Evolutionary conservation across 1,284 basidiomycete species (phyloP).

Genomic region (Taiwanofungus camphoratus): DNA sequence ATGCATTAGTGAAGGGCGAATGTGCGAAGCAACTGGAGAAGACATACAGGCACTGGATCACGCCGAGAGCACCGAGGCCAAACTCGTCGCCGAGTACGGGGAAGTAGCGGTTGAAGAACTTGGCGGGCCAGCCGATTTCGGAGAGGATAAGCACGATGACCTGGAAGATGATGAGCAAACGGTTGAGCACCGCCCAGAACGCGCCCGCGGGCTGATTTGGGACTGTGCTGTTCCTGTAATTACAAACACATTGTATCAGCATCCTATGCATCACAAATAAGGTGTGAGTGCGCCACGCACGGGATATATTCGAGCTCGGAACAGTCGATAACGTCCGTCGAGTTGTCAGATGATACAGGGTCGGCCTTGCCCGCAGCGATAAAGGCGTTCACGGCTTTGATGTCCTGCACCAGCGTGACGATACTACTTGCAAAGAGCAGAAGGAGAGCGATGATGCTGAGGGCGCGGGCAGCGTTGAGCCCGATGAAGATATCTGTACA

Average conservation of each 20-base stretch:
- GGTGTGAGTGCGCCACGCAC: slow-evolving; percentile 15
- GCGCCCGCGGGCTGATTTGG: slow-evolving; percentile 82
- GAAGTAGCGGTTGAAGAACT: slow-evolving; percentile 74
- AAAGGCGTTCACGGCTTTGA: slow-evolving; percentile 71
- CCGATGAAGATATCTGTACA: slow-evolving; percentile 61
- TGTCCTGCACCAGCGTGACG: slow-evolving; percentile 72
- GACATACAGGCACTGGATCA: slow-evolving; percentile 73
- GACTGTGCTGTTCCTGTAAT: slow-evolving; percentile 62
- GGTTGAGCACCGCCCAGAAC: slow-evolving; percentile 82
- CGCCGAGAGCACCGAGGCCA: slow-evolving; percentile 76
- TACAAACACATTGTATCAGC: slow-evolving; percentile 2
- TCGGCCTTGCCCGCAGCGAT: slow-evolving; percentile 32
- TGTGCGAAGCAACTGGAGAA: neutral
- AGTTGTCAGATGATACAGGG: slow-evolving; percentile 22
- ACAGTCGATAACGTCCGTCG: slow-evolving; percentile 37
- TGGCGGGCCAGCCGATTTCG: slow-evolving; percentile 64
- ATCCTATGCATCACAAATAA: neutral
- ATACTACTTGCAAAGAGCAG: slow-evolving; percentile 76
- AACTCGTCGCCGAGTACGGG: slow-evolving; percentile 83
- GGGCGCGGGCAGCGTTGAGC: slow-evolving; percentile 69
- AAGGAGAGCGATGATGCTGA: slow-evolving; percentile 75
- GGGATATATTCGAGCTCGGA: slow-evolving; percentile 65
- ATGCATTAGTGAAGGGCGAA: slow-evolving; percentile 5
- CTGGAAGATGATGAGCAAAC: slow-evolving; percentile 77
- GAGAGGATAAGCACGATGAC: slow-evolving; percentile 63